Conservation (phyloP, 2,329 filamentous ascomycete species). For the Leptographium galeiforme region DNA sequence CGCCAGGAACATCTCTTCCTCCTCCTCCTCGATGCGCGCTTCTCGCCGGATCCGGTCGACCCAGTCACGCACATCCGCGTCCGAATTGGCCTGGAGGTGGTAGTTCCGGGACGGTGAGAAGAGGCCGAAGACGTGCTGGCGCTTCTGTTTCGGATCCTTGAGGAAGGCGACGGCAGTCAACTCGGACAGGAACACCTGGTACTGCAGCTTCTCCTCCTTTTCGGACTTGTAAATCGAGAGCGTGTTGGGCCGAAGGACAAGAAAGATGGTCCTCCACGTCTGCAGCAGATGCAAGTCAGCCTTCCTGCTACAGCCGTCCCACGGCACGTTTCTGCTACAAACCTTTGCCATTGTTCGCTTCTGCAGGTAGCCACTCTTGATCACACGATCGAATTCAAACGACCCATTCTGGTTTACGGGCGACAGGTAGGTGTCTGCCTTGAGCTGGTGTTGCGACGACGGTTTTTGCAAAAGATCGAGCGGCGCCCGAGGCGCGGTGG, state of each 20-base stretch:
- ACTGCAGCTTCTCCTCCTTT: slow-evolving; percentile 76
- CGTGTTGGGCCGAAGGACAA: slow-evolving; percentile 81
- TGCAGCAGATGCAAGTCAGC: slow-evolving; percentile 21
- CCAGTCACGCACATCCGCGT: slow-evolving; percentile 73
- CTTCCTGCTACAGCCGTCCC: neutral
- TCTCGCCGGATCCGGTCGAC: slow-evolving; percentile 66
- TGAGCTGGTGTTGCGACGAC: slow-evolving; percentile 27
- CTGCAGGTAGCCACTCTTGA: slow-evolving; percentile 76
- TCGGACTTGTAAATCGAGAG: slow-evolving; percentile 89
- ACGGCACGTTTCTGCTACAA: slow-evolving; percentile 8
- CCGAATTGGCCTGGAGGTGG: slow-evolving; percentile 66
- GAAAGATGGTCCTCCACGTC: slow-evolving; percentile 80
- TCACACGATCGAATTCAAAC: slow-evolving; percentile 87
- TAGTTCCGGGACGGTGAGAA: slow-evolving; percentile 87
- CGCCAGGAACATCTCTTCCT: slow-evolving; percentile 66
- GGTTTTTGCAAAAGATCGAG: slow-evolving; percentile 11
- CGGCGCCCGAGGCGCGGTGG: slow-evolving; percentile 1
- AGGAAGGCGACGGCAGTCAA: slow-evolving; percentile 82
- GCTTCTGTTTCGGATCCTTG: slow-evolving; percentile 77
- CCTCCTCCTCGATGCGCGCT: slow-evolving; percentile 75
- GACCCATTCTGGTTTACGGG: slow-evolving; percentile 90
- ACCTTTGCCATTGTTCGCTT: slow-evolving; percentile 95
- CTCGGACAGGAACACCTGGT: slow-evolving; percentile 79
- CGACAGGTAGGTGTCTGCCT: slow-evolving; percentile 51
- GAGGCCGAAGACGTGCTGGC: slow-evolving; percentile 77